Base-by-base conservation (phyloP, 2,329 filamentous ascomycete genomes). In the Beauveria pseudobassiana region DNA sequence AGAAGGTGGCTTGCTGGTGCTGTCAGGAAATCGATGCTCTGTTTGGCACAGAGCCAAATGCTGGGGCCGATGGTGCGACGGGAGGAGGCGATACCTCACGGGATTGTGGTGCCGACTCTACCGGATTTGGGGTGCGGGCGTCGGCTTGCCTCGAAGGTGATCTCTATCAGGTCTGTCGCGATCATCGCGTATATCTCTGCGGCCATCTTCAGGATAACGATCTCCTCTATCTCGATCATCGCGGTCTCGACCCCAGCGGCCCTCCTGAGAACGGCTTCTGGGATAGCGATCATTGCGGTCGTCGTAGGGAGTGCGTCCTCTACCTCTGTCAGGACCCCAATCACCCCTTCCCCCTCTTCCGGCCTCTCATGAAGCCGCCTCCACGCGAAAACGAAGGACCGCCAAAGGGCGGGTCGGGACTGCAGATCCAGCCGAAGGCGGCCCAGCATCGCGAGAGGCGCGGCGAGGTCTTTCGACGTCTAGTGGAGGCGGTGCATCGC, bases 361-460 rank as follows among this genome's bases (percentile, higher is more conserved):
- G 82, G 1, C 85, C 84, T 59, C 82, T 78, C 30, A 75, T 71
- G 63, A 83, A 83, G 6, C 82, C 82, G 34, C 82, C 80, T 22
- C 86, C 82, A 12, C 82, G 81, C 60, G 81, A 80, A 9, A 81
- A 79, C 10, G 78, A 78, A 9, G 78, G 73, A 63, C 74, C 69
- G 20, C 79, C 81, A 62, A 87, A 87, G 1, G 82, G 79, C 14
- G 84, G 81, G 64, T 92, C 89, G 0, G 88, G 24, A 85, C 86
- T 10, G 85, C 85, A 3, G 89, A 90, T 5, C 87, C 87, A 20
- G 87, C 87, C 1, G 88, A 89, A 24, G 86, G 82, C 12, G 89
- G 88, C 0, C 88, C 76, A 10, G 73, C 89, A 68, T 93, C 89
- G 68, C 89, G 81, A 9, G 88, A 91, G 18, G 82, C 86, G 52